Conservation (phyloP, 768 basidiomycete species). For the Mycena vitilis region DNA sequence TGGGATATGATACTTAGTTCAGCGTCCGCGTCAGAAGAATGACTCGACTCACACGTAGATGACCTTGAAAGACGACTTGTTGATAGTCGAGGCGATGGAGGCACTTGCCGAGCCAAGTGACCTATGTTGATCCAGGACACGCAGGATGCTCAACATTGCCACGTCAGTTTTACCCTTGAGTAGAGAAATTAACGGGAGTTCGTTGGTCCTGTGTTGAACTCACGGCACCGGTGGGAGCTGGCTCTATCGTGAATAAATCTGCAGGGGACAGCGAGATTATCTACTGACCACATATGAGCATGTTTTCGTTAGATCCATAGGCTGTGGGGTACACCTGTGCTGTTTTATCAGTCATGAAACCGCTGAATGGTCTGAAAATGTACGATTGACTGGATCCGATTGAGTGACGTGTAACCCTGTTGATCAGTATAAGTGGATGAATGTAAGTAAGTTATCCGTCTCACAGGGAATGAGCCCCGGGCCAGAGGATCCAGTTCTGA, state of each 20-base stretch:
- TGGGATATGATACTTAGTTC: constrained; percentile 41
- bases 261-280: constrained; percentile 14
- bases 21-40: neutral
- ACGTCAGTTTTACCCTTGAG: constrained; percentile 98
- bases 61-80: constrained; percentile 87
- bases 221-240: constrained; percentile 98
- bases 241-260: constrained; percentile 9
- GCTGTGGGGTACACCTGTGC: constrained; percentile 77
- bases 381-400: constrained; percentile 97
- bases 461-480: constrained; percentile 86
- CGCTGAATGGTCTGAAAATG: neutral
- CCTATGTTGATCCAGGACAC: constrained; percentile 82
- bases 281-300: constrained; percentile 87
- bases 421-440: constrained; percentile 19
- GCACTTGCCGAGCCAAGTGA: constrained; percentile 41
- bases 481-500: constrained; percentile 81
- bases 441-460: constrained; percentile 33
- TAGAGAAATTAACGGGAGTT: constrained; percentile 10
- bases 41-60: constrained; percentile 85
- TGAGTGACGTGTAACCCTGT: constrained; percentile 88
- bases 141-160: constrained; percentile 92
- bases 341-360: neutral
- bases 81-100: constrained; percentile 62
- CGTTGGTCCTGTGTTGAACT: constrained; percentile 43
- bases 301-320: constrained; percentile 95